These are phyloP conservation scores for Laetiporus sulphureus DNA, from an alignment of 1,284 basidiomycete genomes.

Conservation along the genomic window DNA sequence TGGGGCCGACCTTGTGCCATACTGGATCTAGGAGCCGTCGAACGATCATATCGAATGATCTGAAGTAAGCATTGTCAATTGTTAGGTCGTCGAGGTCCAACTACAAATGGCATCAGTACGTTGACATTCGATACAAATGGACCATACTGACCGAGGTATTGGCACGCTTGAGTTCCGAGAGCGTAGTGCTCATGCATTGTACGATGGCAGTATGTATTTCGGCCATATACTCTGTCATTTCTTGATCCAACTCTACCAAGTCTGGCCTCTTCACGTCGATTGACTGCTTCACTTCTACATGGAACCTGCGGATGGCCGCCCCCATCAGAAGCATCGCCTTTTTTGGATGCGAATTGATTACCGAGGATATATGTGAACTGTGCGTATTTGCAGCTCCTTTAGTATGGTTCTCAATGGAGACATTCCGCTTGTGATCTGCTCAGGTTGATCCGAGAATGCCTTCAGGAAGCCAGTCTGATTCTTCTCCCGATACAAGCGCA, in stretches of 20 bases:
- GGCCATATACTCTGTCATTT: conserved; percentile 80
- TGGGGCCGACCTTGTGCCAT: conserved; percentile 94
- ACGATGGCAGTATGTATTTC: conserved; percentile 92
- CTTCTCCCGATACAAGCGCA: conserved; percentile 81
- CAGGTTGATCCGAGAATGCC: conserved; percentile 95
- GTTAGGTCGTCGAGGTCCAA: conserved; percentile 93
- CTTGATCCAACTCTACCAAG: conserved; percentile 89
- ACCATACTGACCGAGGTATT: conserved; percentile 84
- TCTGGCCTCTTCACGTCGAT: conserved; percentile 83
- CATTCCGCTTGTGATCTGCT: conserved; percentile 88
- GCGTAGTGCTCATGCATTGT: conserved; percentile 90
- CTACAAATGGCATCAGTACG: conserved; percentile 31
- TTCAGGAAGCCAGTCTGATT: conserved; percentile 91
- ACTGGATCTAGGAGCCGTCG: conserved; percentile 87
- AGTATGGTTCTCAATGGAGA: conserved; percentile 90
- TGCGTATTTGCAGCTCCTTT: conserved; percentile 85
- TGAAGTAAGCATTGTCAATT: conserved; percentile 92
- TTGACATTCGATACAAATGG: conserved; percentile 20
- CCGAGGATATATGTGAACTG: conserved; percentile 90
- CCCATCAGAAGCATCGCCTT: background rate
- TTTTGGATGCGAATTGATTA: conserved; percentile 21
- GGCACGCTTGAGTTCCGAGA: conserved; percentile 87
- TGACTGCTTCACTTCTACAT: conserved; percentile 76
- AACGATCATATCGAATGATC: conserved; percentile 88
- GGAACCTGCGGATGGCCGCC: conserved; percentile 60